These are phyloP conservation scores for Berkeleyomyces rouxiae DNA, from an alignment of 2,329 filamentous ascomycete genomes.

Conservation along the genomic window DNA sequence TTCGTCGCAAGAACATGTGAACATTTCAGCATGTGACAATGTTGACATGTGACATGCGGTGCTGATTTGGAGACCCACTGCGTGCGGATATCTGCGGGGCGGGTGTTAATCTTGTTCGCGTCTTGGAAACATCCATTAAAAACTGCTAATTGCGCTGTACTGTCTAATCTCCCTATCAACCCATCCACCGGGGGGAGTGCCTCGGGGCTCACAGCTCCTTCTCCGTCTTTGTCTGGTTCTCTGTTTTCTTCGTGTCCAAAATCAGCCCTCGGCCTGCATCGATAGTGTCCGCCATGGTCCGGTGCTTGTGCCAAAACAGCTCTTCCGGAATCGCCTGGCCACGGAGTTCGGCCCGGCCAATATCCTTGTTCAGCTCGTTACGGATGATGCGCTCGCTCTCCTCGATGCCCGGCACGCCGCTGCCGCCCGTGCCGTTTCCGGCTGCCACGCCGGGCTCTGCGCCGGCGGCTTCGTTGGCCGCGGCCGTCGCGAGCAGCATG, in stretches of 20 bases:
- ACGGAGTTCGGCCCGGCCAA: conserved; percentile 29
- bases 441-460: conserved; percentile 34
- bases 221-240: neutral
- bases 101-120: neutral
- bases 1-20: conserved; percentile 2
- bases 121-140: too few relatives aligned
- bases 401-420: conserved; percentile 29
- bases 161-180: too few relatives aligned
- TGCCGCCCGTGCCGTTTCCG: neutral
- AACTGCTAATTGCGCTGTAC: too few relatives aligned
- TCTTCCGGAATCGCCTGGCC: conserved; percentile 27
- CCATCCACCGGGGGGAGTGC: too few relatives aligned
- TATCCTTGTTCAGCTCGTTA: conserved; percentile 47
- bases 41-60: conserved; percentile 1
- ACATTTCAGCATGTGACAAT: neutral
- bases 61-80: neutral
- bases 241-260: neutral
- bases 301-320: conserved; percentile 45
- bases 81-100: neutral
- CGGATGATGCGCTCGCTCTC: conserved; percentile 48
- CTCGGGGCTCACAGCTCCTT: neutral
- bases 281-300: conserved; percentile 40
- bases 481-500: conserved; percentile 33
- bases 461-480: conserved; percentile 47
- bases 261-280: conserved; percentile 39